Percentiles rank a stretch among this genome's conserved stretches.
Conservation (phyloP, 805 yeast genomes). For the Kregervanrija pseudodelftensis region DNA sequence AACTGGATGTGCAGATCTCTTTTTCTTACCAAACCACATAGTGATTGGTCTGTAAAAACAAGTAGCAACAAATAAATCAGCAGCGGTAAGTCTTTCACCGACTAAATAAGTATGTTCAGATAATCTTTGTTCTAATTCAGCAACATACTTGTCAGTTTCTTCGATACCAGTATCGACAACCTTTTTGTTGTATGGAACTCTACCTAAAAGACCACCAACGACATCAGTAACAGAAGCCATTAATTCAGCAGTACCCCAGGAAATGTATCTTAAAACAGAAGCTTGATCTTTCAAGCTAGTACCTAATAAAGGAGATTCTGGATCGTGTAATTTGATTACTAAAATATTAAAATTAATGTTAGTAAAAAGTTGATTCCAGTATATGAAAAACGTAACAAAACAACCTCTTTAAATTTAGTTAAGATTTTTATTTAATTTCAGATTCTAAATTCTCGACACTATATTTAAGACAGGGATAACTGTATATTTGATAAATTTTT, state of each 20-base stretch:
- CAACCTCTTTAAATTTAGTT: neutral
- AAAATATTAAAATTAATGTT: conserved; percentile 12
- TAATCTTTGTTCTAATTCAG: conserved; percentile 49
- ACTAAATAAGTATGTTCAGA: conserved; percentile 38
- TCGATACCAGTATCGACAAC: conserved; percentile 27
- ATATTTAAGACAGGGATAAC: conserved; percentile 84
- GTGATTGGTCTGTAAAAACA: conserved; percentile 41
- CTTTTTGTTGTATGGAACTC: conserved; percentile 72
- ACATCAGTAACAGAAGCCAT: conserved; percentile 39
- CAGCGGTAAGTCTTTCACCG: conserved; percentile 40
- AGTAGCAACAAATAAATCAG: conserved; percentile 38
- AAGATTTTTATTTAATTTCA: conserved; percentile 30
- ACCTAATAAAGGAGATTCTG: conserved; percentile 45
- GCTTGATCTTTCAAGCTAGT: conserved; percentile 57
- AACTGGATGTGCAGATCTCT: conserved; percentile 44
- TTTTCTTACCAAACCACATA: conserved; percentile 38
- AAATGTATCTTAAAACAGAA: conserved; percentile 66
- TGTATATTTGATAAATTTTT: conserved; percentile 41
- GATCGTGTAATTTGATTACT: conserved; percentile 43
- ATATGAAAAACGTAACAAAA: neutral
- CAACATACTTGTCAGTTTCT: conserved; percentile 32
- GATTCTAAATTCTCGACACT: conserved; percentile 61
- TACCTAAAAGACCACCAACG: conserved; percentile 59
- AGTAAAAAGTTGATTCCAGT: conserved; percentile 4
- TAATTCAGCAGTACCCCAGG: conserved; percentile 66